Percentiles rank a stretch among this genome's conserved stretches.
These are phyloP conservation scores for Diaporthe citri DNA, from an alignment of 2,329 filamentous ascomycete genomes.

Conservation along the genomic window DNA sequence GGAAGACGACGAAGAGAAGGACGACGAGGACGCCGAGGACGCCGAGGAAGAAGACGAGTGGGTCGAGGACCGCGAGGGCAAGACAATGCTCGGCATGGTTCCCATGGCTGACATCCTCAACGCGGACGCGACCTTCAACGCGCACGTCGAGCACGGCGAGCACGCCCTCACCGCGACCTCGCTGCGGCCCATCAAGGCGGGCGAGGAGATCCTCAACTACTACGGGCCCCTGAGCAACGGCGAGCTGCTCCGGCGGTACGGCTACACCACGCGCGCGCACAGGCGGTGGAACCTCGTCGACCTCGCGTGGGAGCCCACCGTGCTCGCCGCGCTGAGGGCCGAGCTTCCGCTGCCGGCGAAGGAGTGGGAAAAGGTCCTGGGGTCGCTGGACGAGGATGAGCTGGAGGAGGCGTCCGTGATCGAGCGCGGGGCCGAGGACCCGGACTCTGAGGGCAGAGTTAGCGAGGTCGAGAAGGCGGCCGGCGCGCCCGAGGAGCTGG, in stretches of 20 bases:
- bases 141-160: slow-evolving; percentile 67
- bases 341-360: slow-evolving; percentile 52
- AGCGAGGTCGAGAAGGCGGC: slow-evolving; percentile 52
- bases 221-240: slow-evolving; percentile 87
- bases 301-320: slow-evolving; percentile 69
- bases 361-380: slow-evolving; percentile 41
- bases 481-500: slow-evolving; percentile 63
- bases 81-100: slow-evolving; percentile 83
- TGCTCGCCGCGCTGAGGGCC: slow-evolving; percentile 61
- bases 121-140: slow-evolving; percentile 88
- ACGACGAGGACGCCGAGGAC: slow-evolving; percentile 68
- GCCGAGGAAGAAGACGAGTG: slow-evolving; percentile 73
- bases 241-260: slow-evolving; percentile 86
- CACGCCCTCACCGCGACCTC: slow-evolving; percentile 77
- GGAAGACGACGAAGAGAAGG: slow-evolving; percentile 52
- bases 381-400: slow-evolving; percentile 63
- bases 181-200: slow-evolving; percentile 74
- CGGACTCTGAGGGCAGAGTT: slow-evolving; percentile 59
- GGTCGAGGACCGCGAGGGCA: slow-evolving; percentile 72
- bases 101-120: slow-evolving; percentile 92
- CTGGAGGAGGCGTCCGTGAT: slow-evolving; percentile 82
- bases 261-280: slow-evolving; percentile 86
- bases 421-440: slow-evolving; percentile 66
- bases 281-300: slow-evolving; percentile 86
- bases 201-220: slow-evolving; percentile 88